Conservation (phyloP, 768 basidiomycete genomes). For the Tricholoma matsutake region DNA sequence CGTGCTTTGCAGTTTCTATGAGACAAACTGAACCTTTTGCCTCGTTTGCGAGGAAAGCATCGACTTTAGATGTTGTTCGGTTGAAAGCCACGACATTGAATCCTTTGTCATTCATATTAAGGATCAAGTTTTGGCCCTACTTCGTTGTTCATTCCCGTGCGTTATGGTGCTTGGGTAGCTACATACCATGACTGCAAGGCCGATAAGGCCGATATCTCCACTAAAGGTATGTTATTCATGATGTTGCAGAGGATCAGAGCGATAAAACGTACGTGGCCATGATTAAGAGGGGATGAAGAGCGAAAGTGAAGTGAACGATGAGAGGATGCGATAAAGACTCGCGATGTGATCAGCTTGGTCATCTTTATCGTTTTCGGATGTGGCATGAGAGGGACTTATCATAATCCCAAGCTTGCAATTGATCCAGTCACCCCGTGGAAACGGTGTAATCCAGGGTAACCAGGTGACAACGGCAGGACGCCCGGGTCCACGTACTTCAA, state of each 20-base stretch:
- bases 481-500: too few relatives aligned
- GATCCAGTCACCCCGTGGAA: too few relatives aligned
- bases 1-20: slow-evolving; percentile 16
- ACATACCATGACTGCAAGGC: slow-evolving; percentile 95
- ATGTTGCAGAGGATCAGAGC: not conserved
- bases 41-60: slow-evolving; percentile 92
- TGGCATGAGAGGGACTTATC: slow-evolving; percentile 3
- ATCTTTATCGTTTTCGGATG: slow-evolving; percentile 23
- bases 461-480: too few relatives aligned
- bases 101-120: slow-evolving; percentile 99
- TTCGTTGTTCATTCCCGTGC: slow-evolving; percentile 12
- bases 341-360: slow-evolving; percentile 17
- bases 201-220: slow-evolving; percentile 97
- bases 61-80: slow-evolving; percentile 95
- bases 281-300: slow-evolving; percentile 46
- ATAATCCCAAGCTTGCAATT: not conserved
- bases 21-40: slow-evolving; percentile 76
- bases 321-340: slow-evolving; percentile 13
- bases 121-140: slow-evolving; percentile 93
- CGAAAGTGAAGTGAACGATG: slow-evolving; percentile 31
- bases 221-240: slow-evolving; percentile 37
- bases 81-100: slow-evolving; percentile 97
- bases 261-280: slow-evolving; percentile 37
- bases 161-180: slow-evolving; percentile 11
- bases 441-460: not conserved